Conservation (phyloP, 768 basidiomycete species). For the Auriscalpium microsporum region DNA sequence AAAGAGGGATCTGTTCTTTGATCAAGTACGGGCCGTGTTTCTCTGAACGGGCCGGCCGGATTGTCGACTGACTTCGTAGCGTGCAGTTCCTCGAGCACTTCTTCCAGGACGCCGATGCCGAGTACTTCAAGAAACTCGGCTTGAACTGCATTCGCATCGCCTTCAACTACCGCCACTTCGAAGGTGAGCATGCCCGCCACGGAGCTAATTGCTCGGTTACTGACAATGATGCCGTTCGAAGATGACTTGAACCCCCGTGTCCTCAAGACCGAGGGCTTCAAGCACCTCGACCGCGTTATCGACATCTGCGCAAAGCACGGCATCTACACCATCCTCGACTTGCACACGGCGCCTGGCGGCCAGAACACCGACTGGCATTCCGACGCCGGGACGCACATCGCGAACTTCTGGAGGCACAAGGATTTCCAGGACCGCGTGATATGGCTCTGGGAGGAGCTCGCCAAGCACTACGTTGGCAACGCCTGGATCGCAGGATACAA, state of each 20-base stretch:
- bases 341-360: conserved; percentile 70
- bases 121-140: conserved; percentile 70
- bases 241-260: conserved; percentile 77
- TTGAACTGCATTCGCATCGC: conserved; percentile 74
- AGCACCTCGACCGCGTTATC: conserved; percentile 78
- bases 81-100: conserved; percentile 74
- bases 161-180: conserved; percentile 70
- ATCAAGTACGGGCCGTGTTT: conserved; percentile 46
- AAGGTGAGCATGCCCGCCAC: conserved; percentile 28
- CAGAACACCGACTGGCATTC: conserved; percentile 79
- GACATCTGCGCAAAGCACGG: conserved; percentile 64
- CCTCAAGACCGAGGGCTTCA: conserved; percentile 66
- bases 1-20: conserved; percentile 74
- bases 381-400: conserved; percentile 61
- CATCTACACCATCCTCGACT: conserved; percentile 75
- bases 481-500: conserved; percentile 85
- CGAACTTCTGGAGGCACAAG: conserved; percentile 75
- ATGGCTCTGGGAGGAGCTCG: conserved; percentile 72
- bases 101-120: conserved; percentile 67
- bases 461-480: conserved; percentile 67
- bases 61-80: not conserved
- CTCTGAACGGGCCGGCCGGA: not conserved
- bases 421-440: conserved; percentile 76
- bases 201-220: not conserved
- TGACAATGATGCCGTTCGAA: conserved; percentile 16